These are phyloP conservation scores for Mycena pura DNA, from an alignment of 768 basidiomycete genomes.

Conservation along the genomic window DNA sequence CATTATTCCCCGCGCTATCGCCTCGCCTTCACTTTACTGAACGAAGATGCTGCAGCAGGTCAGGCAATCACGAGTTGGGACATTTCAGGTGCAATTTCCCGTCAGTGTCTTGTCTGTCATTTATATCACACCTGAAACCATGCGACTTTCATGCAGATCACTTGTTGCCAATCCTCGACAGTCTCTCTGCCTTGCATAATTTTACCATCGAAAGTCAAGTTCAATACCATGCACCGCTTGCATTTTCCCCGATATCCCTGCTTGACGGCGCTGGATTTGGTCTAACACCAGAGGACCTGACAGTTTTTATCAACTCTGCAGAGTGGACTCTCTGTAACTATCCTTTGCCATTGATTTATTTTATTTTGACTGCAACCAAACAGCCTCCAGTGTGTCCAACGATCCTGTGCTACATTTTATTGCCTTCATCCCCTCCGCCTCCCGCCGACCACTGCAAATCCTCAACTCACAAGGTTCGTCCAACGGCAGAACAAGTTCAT, in stretches of 20 bases:
- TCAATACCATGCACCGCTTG: conserved; percentile 88
- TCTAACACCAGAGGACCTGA: conserved; percentile 82
- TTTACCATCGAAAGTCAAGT: conserved; percentile 95
- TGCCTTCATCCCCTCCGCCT: conserved; percentile 79
- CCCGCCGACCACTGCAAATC: conserved; percentile 75
- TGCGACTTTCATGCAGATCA: conserved; percentile 54
- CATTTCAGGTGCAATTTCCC: conserved; percentile 62
- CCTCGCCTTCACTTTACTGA: conserved; percentile 90
- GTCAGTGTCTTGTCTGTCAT: conserved; percentile 51
- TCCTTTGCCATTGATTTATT: neutral
- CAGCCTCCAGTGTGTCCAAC: conserved; percentile 91
- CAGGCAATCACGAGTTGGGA: conserved; percentile 74
- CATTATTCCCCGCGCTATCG: conserved; percentile 86
- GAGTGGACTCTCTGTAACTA: conserved; percentile 90
- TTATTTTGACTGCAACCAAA: conserved; percentile 8
- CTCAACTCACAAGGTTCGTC: conserved; percentile 53
- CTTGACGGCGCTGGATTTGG: conserved; percentile 58
- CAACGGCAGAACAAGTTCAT: conserved; percentile 5
- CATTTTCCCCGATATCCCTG: conserved; percentile 67
- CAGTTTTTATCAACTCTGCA: conserved; percentile 94
- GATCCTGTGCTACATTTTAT: conserved; percentile 95
- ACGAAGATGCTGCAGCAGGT: conserved; percentile 83
- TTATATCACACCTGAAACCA: neutral
- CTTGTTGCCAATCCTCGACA: conserved; percentile 67
- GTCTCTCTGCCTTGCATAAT: conserved; percentile 77